Percentiles rank a stretch among this genome's conserved stretches.
Evolutionary conservation across 345 rosid genomes (phyloP).

Genomic region (Hibiscus syriacus): DNA sequence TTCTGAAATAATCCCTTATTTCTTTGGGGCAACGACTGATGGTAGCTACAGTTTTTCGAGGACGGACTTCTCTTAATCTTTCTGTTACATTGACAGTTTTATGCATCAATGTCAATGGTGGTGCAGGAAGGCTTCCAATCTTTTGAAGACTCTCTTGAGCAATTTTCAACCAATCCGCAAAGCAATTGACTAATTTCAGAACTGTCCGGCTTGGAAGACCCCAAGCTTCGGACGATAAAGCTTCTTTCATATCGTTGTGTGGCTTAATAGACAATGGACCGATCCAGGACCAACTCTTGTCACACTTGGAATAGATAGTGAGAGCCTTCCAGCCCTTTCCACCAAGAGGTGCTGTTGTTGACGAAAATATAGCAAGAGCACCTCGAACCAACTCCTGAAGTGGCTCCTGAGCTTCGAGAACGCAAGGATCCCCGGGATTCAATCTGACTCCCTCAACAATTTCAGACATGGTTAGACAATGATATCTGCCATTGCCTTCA

Average conservation of each 20-base stretch:
- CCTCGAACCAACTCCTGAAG: conserved; percentile 39
- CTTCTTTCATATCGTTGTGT: conserved; percentile 19
- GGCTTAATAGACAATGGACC: conserved; percentile 18
- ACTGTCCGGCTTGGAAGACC: conserved; percentile 27
- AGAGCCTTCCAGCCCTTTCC: conserved; percentile 36
- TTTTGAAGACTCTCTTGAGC: conserved; percentile 33
- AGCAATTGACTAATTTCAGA: conserved; percentile 28
- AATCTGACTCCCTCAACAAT: conserved; percentile 26
- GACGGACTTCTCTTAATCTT: conserved; percentile 25
- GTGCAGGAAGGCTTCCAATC: conserved; percentile 35
- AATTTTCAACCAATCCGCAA: conserved; percentile 34
- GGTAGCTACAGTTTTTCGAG: conserved; percentile 27
- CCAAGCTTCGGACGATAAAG: conserved; percentile 31
- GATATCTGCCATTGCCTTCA: neutral
- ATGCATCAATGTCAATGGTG: conserved; percentile 28
- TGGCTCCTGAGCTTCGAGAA: conserved; percentile 34
- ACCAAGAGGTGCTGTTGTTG: conserved; percentile 28
- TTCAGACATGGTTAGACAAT: conserved; percentile 23
- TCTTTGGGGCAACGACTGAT: conserved; percentile 26
- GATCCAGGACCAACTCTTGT: conserved; percentile 36
- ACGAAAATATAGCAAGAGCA: conserved; percentile 35
- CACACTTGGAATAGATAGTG: conserved; percentile 23
- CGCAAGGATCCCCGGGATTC: conserved; percentile 37
- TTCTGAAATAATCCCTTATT: conserved; percentile 28
- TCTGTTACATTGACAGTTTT: conserved; percentile 25